Base-by-base conservation (phyloP, 352 stramenopile genomes). In the Phytophthora ramorum region DNA sequence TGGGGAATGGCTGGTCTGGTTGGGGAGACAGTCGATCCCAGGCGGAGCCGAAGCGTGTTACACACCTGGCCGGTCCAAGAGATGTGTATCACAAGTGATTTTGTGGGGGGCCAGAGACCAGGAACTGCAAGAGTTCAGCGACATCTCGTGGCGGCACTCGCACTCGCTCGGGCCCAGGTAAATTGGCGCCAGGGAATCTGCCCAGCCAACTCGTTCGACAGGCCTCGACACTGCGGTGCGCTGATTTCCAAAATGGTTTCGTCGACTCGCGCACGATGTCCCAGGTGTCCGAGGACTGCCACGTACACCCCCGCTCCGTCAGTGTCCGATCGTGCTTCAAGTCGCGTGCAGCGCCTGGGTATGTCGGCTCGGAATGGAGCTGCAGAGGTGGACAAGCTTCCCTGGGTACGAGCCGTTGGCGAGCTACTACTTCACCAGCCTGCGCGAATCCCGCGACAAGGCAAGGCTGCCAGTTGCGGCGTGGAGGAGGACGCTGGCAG, bases 231-330 rank as follows among this genome's bases (percentile, higher is more conserved):
- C 53, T 26, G 22, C 34, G 22, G 49, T 6, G 22, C 26, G 45
- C 56, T 73, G 51, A 69, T 73, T 72, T 65, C 13, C 38, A n/a
- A 63, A 45, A 55, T 64, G 58, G 64, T 73, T 64, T 73, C 51
- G 58, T 55, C 30, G 24, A 14, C 45, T 69, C 50, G 50, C 3
- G 44, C 8, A 34, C 17, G 16, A 32, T 32, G 35, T 56, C 49
- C 14, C 35, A 49, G 30, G 53, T 24, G 26, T 55, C 41, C 19
- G 56, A 58, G 19, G 26, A 59, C 24, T 44, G 24, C 41, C 22
- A 41, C 12, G 48, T 26, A 43, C 13, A 20, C 24, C 4, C 2
- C 16, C 12, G 16, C 12, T 34, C 10, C 8, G 16, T 41, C 10
- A 13, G 3, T 60, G 47, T 48, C 41, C 35, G 16, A 22, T 49